A percentile compares a stretch with the other conserved stretches of the same genome.
Conservation (phyloP, 202 grass and related monocot species). For the Bolboschoenoplectus hybrid region DNA sequence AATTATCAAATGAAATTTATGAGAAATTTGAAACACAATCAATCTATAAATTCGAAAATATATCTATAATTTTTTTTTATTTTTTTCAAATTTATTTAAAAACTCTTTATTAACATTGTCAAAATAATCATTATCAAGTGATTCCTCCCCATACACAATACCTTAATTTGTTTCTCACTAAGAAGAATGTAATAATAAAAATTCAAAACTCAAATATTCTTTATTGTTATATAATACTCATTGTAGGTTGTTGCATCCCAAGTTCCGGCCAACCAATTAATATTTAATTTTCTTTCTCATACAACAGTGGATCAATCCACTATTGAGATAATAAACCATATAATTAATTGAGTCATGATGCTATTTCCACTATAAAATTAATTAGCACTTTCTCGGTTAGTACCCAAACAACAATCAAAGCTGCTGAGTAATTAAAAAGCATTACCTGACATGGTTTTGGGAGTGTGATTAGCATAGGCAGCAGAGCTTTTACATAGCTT, state of each 20-base stretch:
- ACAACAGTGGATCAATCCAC: neutral
- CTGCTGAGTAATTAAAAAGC: constrained; percentile 1
- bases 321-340: constrained; percentile 18
- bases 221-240: too few species aligned
- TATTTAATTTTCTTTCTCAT: neutral
- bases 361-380: constrained; percentile 17
- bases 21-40: too few species aligned
- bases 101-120: too few species aligned
- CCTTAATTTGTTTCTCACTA: too few species aligned
- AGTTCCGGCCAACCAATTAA: neutral
- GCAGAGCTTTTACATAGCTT: neutral
- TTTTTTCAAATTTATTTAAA: too few species aligned
- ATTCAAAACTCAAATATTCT: neutral
- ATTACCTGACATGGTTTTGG: constrained; percentile 15
- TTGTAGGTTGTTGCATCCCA: constrained; percentile 6
- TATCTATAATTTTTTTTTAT: too few species aligned
- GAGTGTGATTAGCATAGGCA: constrained; percentile 25
- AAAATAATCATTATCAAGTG: too few species aligned
- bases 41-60: too few species aligned
- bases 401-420: constrained; percentile 14
- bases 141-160: too few species aligned
- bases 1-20: too few species aligned
- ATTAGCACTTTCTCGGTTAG: constrained; percentile 33
- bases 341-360: constrained; percentile 25
- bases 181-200: neutral